Evolutionary conservation across 345 rosid species (phyloP), one percentile per base, ranked within the genome.

Genomic region (Syzygium aqueum): DNA sequence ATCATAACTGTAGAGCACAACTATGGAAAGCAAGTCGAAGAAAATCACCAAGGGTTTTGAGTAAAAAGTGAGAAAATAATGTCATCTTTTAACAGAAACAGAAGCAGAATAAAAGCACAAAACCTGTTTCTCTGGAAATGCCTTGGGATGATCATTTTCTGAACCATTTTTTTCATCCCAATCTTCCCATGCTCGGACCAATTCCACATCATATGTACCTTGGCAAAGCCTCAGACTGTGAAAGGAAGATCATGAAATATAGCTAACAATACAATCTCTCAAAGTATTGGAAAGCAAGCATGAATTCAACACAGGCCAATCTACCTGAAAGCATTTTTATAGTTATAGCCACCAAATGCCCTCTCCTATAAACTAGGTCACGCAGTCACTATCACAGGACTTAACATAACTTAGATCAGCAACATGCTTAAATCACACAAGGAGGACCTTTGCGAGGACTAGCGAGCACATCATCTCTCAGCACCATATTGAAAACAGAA

Each of bases 131-230:
- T 93, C 96, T 8, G 96, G 94, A 87, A 97, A 97, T 85, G 85
- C 94, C 87, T 90, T 90, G 23, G 99, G 99, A 89, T 96, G 97
- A 90, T 97, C 99, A 91, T 97, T 97, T 89, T 96, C 97, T 63
- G 99, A 95, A 51, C 92, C 92, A 90, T 95, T 92, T 86, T 93
- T 85, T 51, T 93, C 96, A 90, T 97, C 99, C 99, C 99, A 96
- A 40, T 92, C 93, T 92, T 97, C 99, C 99, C 99, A 97, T 56
- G 99, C 98, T 92, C 87, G 91, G 73, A 95, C 63, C 89, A 97
- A 88, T 49, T 93, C 91, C 85, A 90, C 89, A 87, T 93, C 98
- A 91, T 97, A 97, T 63, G 91, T 90, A 92, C 99, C 98, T 91
- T 92, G 94, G 91, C 99, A 97, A 50, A 97, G 98, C 90, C 89